Conservation (phyloP, 805 yeast species). For the Pichia manshurica region DNA sequence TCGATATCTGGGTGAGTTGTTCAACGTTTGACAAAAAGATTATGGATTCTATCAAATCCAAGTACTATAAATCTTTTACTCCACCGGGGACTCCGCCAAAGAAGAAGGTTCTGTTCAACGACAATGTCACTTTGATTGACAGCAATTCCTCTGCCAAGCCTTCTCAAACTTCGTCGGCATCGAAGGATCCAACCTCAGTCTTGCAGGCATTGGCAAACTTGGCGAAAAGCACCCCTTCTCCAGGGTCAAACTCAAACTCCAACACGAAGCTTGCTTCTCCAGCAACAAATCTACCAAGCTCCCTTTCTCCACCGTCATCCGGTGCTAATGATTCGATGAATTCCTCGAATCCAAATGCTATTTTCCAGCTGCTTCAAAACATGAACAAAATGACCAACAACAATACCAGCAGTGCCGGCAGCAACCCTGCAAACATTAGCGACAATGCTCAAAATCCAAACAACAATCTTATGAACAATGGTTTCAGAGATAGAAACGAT, state of each 20-base stretch:
- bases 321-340: constrained; percentile 12
- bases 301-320: constrained; percentile 8
- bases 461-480: constrained; percentile 28
- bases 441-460: constrained; percentile 15
- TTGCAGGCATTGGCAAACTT: constrained; percentile 65
- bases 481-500: constrained; percentile 16
- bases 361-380: constrained; percentile 49
- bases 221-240: constrained; percentile 41
- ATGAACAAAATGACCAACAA: constrained; percentile 32
- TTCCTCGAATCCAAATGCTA: constrained; percentile 34
- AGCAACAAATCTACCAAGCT: constrained; percentile 1
- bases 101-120: constrained; percentile 28
- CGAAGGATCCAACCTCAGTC: constrained; percentile 54
- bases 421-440: constrained; percentile 21
- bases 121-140: constrained; percentile 8
- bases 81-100: constrained; percentile 67
- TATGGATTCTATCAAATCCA: constrained; percentile 50
- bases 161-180: constrained; percentile 11
- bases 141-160: constrained; percentile 11
- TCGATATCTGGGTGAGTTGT: constrained; percentile 90
- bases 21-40: constrained; percentile 62
- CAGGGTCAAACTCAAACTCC: constrained; percentile 18
- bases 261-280: constrained; percentile 30
- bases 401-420: constrained; percentile 13
- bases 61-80: constrained; percentile 58